phyloP scores from a whole-genome alignment of 805 yeast species.

The Ogataea siamensis region DNA sequence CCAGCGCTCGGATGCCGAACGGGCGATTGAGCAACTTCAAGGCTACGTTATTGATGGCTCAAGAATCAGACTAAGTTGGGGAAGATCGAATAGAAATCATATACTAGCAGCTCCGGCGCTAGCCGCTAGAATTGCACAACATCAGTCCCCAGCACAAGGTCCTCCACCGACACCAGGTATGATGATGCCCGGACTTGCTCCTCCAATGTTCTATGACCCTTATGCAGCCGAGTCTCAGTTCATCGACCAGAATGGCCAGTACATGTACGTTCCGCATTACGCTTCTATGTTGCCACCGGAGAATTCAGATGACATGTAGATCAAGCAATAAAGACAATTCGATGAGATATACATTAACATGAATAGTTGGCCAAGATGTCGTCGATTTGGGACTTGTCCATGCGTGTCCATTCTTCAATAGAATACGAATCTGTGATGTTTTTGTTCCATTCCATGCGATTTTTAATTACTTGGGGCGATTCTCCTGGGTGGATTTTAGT shows the following conservation, averaged over 20 bases:
- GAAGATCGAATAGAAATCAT: conserved; percentile 42
- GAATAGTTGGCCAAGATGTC: conserved; percentile 45
- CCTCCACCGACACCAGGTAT: conserved; percentile 26
- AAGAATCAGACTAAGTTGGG: conserved; percentile 75
- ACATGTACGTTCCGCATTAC: conserved; percentile 29
- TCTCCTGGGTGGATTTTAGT: conserved; percentile 41
- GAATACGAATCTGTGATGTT: conserved; percentile 58
- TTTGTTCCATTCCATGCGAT: conserved; percentile 72
- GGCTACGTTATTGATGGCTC: conserved; percentile 76
- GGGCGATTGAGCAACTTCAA: conserved; percentile 75
- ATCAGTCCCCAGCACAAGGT: conserved; percentile 17
- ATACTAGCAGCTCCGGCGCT: conserved; percentile 21
- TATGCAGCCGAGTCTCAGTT: conserved; percentile 29
- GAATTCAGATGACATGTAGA: conserved; percentile 7
- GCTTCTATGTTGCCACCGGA: conserved; percentile 17
- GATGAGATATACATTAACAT: conserved; percentile 23
- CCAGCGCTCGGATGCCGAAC: conserved; percentile 70
- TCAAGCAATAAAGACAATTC: conserved; percentile 24
- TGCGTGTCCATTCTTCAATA: conserved; percentile 57
- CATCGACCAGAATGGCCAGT: conserved; percentile 31
- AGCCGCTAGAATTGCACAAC: conserved; percentile 24
- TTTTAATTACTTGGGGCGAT: conserved; percentile 47
- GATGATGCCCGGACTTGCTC: conserved; percentile 31
- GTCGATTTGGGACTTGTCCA: conserved; percentile 37
- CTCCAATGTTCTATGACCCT: conserved; percentile 36